These are phyloP conservation scores for Chlamydomonas urium DNA, from an alignment of 139 green algal species.

Conservation along the genomic window DNA sequence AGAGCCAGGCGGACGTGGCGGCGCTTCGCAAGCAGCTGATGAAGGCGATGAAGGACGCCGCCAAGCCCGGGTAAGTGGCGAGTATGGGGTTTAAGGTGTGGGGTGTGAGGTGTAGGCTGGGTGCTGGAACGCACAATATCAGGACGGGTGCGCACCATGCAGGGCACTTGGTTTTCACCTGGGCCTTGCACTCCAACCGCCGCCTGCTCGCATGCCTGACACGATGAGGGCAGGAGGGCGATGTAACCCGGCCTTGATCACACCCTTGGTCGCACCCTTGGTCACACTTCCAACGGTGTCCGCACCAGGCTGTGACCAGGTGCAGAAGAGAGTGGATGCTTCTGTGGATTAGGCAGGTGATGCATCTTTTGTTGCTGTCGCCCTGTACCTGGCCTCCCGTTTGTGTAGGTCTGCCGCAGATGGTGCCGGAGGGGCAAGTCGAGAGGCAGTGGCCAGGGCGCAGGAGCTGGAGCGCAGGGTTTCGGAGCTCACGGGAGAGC, in stretches of 20 bases:
- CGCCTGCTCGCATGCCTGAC: too few species aligned
- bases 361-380: background rate
- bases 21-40: constrained; percentile 28
- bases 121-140: background rate
- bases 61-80: background rate
- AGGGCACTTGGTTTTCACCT: too few species aligned
- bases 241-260: too few species aligned
- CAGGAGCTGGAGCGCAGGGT: background rate
- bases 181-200: too few species aligned
- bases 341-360: background rate
- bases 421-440: background rate
- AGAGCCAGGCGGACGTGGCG: constrained; percentile 17
- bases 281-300: too few species aligned
- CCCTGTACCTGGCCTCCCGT: too few species aligned
- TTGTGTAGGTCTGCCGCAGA: background rate
- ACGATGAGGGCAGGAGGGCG: background rate
- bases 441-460: background rate
- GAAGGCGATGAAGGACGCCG: constrained; percentile 27
- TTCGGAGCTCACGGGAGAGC: background rate
- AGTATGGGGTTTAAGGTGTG: too few species aligned
- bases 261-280: too few species aligned
- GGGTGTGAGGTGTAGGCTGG: background rate
- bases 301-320: too few species aligned
- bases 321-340: background rate
- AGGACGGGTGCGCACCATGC: too few species aligned